A percentile compares a stretch with the other conserved stretches of the same genome.
phyloP scores from a whole-genome alignment of 2,329 filamentous ascomycete genomes.

The Raffaelea arxii region DNA sequence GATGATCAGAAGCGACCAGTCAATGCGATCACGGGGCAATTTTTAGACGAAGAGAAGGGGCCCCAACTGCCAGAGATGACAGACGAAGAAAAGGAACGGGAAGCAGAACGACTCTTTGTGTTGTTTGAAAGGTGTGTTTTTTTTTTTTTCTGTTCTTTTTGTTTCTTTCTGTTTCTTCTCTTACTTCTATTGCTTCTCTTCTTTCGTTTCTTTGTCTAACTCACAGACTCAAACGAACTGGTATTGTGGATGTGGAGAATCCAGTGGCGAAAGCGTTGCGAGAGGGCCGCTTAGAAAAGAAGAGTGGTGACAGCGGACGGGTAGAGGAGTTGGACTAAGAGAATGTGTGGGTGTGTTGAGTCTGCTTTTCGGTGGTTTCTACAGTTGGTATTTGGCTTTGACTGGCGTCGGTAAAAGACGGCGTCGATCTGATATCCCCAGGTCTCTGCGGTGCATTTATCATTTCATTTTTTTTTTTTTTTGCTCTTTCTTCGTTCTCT shows the following conservation, averaged over 20 bases:
- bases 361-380: too few species aligned
- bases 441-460: too few species aligned
- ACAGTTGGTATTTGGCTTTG: too few species aligned
- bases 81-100: constrained; percentile 80
- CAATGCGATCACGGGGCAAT: constrained; percentile 84
- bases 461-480: background rate
- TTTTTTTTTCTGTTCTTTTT: background rate
- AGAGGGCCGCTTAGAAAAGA: constrained; percentile 61
- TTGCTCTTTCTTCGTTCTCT: too few species aligned
- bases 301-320: constrained; percentile 39
- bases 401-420: background rate
- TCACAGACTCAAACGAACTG: constrained; percentile 56
- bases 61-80: constrained; percentile 66
- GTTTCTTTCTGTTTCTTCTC: background rate
- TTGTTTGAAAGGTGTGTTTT: constrained; percentile 67
- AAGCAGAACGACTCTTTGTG: constrained; percentile 83
- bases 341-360: too few species aligned
- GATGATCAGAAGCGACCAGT: constrained; percentile 29
- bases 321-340: constrained; percentile 32
- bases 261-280: constrained; percentile 61
- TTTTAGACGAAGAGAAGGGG: constrained; percentile 55
- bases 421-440: too few species aligned
- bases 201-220: background rate
- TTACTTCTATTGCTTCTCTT: background rate
- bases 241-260: constrained; percentile 69